Conservation (phyloP, 1,284 basidiomycete species). For the Quambalaria eucalypti region DNA sequence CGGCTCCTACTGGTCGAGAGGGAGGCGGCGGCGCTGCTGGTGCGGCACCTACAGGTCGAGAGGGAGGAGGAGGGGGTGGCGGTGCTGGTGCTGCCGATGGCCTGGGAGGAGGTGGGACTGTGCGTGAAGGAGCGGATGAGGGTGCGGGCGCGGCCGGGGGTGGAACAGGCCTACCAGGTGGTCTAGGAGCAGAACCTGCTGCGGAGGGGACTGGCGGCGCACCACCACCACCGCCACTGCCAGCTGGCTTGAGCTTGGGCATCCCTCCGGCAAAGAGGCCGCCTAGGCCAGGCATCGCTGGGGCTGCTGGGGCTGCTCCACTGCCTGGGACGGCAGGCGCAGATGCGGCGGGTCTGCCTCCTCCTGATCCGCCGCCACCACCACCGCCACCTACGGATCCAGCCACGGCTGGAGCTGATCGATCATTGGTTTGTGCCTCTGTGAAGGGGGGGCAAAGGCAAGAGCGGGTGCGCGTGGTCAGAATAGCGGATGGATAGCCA, state of each 20-base stretch:
- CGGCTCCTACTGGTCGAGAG: not conserved
- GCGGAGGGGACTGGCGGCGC: conserved; percentile 1
- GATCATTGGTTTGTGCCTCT: conserved; percentile 25
- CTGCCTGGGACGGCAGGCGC: conserved; percentile 14
- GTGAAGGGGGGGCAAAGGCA: not conserved
- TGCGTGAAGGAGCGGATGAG: not conserved
- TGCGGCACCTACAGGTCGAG: not conserved
- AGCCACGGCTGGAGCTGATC: conserved; percentile 18
- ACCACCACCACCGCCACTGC: not conserved
- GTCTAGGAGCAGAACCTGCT: not conserved
- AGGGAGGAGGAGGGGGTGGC: not conserved
- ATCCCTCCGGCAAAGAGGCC: conserved; percentile 80
- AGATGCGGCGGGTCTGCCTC: conserved; percentile 2
- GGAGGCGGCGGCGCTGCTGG: not conserved
- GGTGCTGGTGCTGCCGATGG: not conserved
- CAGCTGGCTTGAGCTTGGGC: conserved; percentile 63
- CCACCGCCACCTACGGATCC: conserved; percentile 8
- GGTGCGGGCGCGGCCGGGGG: too few relatives aligned
- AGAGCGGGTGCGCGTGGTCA: not conserved
- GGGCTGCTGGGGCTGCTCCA: conserved; percentile 2
- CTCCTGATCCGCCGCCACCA: conserved; percentile 6
- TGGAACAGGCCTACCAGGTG: too few relatives aligned
- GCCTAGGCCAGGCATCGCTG: conserved; percentile 56
- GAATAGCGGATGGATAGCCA: conserved; percentile 1
- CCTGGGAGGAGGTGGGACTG: not conserved